Evolutionary conservation across 1,284 basidiomycete species (phyloP), one percentile per base, ranked within the genome.

Genomic region (Puccinia polysora): DNA sequence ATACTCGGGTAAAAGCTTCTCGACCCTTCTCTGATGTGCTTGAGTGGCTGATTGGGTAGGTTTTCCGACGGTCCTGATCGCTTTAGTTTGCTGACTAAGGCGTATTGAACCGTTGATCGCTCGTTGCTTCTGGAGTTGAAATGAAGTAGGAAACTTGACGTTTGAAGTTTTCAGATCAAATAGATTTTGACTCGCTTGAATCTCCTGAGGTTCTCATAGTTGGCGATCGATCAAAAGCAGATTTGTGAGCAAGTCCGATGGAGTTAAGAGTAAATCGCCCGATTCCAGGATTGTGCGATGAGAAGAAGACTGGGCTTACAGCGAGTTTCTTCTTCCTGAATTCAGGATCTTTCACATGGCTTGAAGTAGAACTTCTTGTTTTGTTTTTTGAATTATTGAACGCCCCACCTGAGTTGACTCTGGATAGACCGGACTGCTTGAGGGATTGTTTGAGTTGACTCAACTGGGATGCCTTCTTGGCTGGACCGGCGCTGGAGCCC

Each of bases 1-100:
- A 76, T 83, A 82, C 81, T 97, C 93, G 67, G 93, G 93, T 53
- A 97, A 82, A 23, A 98, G 82, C 0, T 88, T 90, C 82, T 89
- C 69, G 25, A 53, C 59, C n/a, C 69, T 58, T 76, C 38, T 77
- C 73, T 34, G 79, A 52, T 71, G 74, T 6, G 69, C 69, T 56
- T 64, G 69, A n/a, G 69, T 63, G 14, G 59, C 59, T 2, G 69
- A 71, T 34, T 71, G 69, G 0, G 34, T 49, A 12, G 59, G 69
- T 32, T 71, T 71, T 60, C 69, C 68, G 1, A 71, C 69, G 2
- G 49, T 71, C 50, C 56, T 52, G 49, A 64, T 59, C 3, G 14
- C 12, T 30, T 50, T 64, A 30, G 6, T 18, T 14, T 47, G 25
- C 30, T 14, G 30, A 32, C 50, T 36, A 23, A 45, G n/a, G 14